phyloP scores from a whole-genome alignment of 805 yeast species.

The Debaryomyces prosopidis region DNA sequence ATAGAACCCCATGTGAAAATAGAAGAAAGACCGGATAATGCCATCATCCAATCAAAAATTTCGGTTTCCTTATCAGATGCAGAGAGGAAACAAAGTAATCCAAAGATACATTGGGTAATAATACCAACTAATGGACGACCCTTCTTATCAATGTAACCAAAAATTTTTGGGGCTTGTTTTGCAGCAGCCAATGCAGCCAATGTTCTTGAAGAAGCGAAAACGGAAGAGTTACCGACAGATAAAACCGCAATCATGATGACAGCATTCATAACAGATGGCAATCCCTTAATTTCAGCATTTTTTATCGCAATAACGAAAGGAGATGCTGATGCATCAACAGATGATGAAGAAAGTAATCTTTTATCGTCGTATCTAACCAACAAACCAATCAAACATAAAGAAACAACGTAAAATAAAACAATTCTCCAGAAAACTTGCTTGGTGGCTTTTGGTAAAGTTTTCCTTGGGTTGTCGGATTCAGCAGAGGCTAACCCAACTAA shows the following conservation, averaged over 20 bases:
- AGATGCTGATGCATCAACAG: slow-evolving; percentile 27
- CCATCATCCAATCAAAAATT: slow-evolving; percentile 49
- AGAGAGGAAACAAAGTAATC: slow-evolving; percentile 46
- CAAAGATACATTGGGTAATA: slow-evolving; percentile 36
- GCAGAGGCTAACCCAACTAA: slow-evolving; percentile 44
- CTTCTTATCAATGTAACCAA: slow-evolving; percentile 47
- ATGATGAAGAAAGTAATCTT: slow-evolving; percentile 22
- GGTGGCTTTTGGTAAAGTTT: slow-evolving; percentile 39
- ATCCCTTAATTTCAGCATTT: slow-evolving; percentile 35
- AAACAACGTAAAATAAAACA: slow-evolving; percentile 41
- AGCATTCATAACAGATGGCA: slow-evolving; percentile 41
- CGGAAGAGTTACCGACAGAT: slow-evolving; percentile 46
- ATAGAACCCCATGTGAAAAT: slow-evolving; percentile 53
- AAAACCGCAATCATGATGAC: slow-evolving; percentile 41
- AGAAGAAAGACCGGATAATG: slow-evolving; percentile 50
- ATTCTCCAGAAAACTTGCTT: slow-evolving; percentile 46
- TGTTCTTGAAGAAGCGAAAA: slow-evolving; percentile 42
- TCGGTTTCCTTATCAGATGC: slow-evolving; percentile 41
- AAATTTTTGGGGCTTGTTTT: slow-evolving; percentile 44
- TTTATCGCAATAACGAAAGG: slow-evolving; percentile 41
- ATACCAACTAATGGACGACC: slow-evolving; percentile 54
- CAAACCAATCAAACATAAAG: slow-evolving; percentile 49
- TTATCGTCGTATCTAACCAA: slow-evolving; percentile 50
- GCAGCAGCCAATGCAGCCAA: slow-evolving; percentile 47
- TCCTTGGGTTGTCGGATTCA: slow-evolving; percentile 38